These are phyloP conservation scores for Phycomyces blakesleeanus DNA, from an alignment of 192 early-diverging fungal species.

Conservation along the genomic window DNA sequence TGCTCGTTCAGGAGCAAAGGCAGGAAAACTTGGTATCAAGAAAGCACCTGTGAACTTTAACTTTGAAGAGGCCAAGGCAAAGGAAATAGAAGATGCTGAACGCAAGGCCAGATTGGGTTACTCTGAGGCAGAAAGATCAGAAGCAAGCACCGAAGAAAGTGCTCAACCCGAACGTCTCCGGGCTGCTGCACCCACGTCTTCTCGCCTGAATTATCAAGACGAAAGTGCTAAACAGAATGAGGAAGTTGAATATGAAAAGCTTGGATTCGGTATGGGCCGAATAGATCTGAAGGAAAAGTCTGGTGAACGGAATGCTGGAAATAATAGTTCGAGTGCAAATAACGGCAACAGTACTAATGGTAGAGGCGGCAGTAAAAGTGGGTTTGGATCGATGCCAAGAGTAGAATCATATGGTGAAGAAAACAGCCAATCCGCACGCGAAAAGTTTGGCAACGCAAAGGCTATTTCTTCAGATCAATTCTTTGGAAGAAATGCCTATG, in stretches of 20 bases:
- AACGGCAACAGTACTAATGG: too few species aligned
- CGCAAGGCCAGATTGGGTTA: slow-evolving; percentile 17
- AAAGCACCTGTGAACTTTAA: slow-evolving; percentile 70
- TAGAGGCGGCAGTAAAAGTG: too few species aligned
- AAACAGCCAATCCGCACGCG: slow-evolving; percentile 46
- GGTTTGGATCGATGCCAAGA: slow-evolving; percentile 27
- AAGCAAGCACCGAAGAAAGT: too few species aligned
- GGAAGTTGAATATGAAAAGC: slow-evolving; percentile 27
- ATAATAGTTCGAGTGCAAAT: too few species aligned
- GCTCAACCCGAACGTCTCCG: too few species aligned
- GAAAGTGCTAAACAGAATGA: not conserved
- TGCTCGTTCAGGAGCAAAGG: slow-evolving; percentile 75
- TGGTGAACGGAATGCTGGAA: slow-evolving; percentile 15
- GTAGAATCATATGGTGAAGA: not conserved
- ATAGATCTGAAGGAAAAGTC: slow-evolving; percentile 37
- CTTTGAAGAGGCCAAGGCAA: slow-evolving; percentile 90
- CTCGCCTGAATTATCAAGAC: slow-evolving; percentile 28
- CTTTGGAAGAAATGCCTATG: slow-evolving; percentile 77
- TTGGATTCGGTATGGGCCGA: slow-evolving; percentile 39
- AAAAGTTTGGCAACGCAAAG: slow-evolving; percentile 80
- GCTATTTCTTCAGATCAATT: slow-evolving; percentile 90
- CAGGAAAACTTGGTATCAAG: slow-evolving; percentile 85
- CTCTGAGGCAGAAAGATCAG: slow-evolving; percentile 7
- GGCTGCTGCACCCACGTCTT: slow-evolving; percentile 14
- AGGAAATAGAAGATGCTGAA: slow-evolving; percentile 72